Base-by-base conservation (phyloP, 2,329 filamentous ascomycete genomes). In the Cryphonectria naterciae region DNA sequence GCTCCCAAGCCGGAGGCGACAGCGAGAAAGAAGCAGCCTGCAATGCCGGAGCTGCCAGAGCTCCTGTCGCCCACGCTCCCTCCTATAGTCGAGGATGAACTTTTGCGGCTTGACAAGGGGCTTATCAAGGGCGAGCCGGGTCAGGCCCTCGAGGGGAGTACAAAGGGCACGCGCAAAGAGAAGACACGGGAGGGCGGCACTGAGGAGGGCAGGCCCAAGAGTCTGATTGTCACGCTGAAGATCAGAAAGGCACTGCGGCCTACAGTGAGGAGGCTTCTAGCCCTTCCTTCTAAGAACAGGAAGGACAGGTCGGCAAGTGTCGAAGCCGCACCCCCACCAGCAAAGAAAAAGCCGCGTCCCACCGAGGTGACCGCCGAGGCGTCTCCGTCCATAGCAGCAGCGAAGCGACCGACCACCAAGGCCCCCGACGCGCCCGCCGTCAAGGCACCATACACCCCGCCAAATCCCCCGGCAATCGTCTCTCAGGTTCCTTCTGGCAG, bases 11-110 rank as follows among this genome's bases (percentile, higher is more conserved):
- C 75, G 75, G 73, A 73, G 71, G 15, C 77, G 77, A 46, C 71
- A 13, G 73, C 77, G 0, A 75, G 75, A 2, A 86, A 81, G 74
- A 85, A 81, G 72, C 78, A 81, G 72, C 78, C 81, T 28, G 83
- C 77, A 65, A 76, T 80, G 1, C 77, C 81, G 0, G 79, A 79
- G 63, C 77, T 89, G 37, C 87, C 87, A 0, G 79, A 83, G 0
- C 79, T 89, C 8, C 79, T 89, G 15, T 89, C 87, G 0, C 87
- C 87, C 0, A 89, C 87, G 0, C 77, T 89, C 8, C 87, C 87
- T 1, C 80, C 85, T 0, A 77, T 84, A 25, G 79, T 89, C 0
- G 85, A 89, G 72, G 84, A 82, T 70, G 83, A 84, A 41, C 77
- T 86, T 22, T 80, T 79, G 22, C 80, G 78, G 41, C 54, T 78